Evolutionary conservation across 306 rosid genomes (phyloP), one percentile per base, ranked within the genome.

Genomic region (Geum urbanum): DNA sequence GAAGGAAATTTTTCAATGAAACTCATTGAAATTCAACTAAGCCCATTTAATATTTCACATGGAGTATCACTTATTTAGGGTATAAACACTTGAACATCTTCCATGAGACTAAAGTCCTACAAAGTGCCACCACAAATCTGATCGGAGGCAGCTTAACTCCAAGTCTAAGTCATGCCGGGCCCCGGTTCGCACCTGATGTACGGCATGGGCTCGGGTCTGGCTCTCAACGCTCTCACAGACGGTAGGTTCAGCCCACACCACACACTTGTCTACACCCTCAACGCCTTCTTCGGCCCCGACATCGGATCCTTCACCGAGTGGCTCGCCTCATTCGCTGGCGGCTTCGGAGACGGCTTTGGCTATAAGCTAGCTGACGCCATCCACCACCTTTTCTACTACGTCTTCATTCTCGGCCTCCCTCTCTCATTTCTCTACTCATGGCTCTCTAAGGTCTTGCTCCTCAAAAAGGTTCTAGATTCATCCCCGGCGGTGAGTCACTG

Each of bases 231-330:
- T 40, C 73, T 79, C 56, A 69, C 71, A 78, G 71, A 76, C 12
- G 95, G 95, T 50, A 79, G 87, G 74, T 92, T 89, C 73, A 83
- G 83, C 74, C 95, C 96, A 0, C 96, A 89, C 80, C 98, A 87
- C 70, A 87, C 87, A 13, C 83, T 92, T 69, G 32, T 78, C 56
- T 92, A 87, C 84, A 68, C 91, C 50, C 0, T 87, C 78, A 92
- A 92, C 75, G 77, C 98, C 66, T 92, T 92, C 89, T 92, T 92
- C 72, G 96, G 92, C 61, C 98, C 98, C 8, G 98, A 89, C 72
- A 81, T 92, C 76, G 96, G 98, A 71, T 89, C 96, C 75, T 92
- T 92, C 89, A 72, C 89, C 5, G 87, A 89, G 8, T 89, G 96
- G 98, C 88, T 92, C 7, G 80, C 73, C 47, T 82, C 95, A 37